Conservation (phyloP, 768 basidiomycete species). For the Lactifluus subvellereus region DNA sequence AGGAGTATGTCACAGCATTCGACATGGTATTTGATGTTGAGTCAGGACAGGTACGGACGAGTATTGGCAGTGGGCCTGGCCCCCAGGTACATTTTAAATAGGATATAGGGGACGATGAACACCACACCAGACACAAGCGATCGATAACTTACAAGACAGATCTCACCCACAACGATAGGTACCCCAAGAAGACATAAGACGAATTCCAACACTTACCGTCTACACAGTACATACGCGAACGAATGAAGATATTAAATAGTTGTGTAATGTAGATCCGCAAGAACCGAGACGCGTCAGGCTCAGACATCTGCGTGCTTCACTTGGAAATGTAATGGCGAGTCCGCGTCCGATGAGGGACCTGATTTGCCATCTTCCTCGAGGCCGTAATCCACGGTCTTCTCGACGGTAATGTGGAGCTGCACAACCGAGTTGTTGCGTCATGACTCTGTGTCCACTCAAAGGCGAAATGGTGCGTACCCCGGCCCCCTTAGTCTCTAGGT, state of each 20-base stretch:
- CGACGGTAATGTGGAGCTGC: constrained; percentile 21
- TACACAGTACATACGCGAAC: not conserved
- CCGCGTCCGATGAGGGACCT: constrained; percentile 1
- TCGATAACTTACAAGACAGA: not conserved
- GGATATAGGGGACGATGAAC: not conserved
- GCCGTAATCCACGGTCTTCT: constrained; percentile 22
- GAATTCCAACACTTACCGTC: not conserved
- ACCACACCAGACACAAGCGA: not conserved
- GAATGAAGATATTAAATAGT: not conserved
- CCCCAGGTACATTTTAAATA: not conserved
- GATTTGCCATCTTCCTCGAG: constrained; percentile 1
- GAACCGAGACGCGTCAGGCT: not conserved
- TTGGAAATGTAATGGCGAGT: not conserved
- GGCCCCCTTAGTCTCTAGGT: not conserved
- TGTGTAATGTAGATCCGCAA: not conserved
- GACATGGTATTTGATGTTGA: no score
- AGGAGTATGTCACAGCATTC: no score
- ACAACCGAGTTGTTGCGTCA: not conserved
- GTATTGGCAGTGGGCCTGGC: not conserved
- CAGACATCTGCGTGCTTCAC: not conserved
- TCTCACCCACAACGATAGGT: not conserved
- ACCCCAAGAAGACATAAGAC: not conserved
- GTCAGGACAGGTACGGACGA: not conserved
- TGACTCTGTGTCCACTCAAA: not conserved
- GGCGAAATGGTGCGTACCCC: not conserved